Evolutionary conservation across 306 rosid genomes (phyloP).

Genomic region (Cucumis hystrix): DNA sequence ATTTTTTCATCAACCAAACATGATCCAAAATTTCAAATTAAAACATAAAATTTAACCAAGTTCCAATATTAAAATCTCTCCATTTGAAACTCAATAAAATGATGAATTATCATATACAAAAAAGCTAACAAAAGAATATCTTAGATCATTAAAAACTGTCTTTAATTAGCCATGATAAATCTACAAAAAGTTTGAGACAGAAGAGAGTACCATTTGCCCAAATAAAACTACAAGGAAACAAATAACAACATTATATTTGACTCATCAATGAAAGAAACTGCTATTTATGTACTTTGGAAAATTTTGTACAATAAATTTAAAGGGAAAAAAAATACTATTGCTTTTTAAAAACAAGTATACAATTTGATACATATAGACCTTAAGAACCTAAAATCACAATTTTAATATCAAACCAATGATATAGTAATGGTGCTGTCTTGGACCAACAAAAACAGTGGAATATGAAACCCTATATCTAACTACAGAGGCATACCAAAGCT

Average conservation of each 20-base stretch:
- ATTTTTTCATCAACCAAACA: no score
- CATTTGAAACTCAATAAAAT: no score
- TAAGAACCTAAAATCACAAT: background rate
- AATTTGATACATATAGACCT: background rate
- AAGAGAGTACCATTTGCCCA: no score
- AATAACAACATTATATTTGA: background rate
- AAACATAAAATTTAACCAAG: no score
- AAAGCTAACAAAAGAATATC: no score
- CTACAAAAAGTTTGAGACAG: no score
- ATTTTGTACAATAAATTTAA: no score
- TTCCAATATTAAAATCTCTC: no score
- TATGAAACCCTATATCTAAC: background rate
- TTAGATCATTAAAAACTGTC: no score
- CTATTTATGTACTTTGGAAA: background rate
- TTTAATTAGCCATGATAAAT: no score
- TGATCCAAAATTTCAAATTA: no score
- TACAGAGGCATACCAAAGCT: background rate
- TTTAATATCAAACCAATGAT: background rate
- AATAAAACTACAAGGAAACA: background rate
- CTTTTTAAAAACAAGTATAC: background rate
- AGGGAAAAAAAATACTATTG: background rate
- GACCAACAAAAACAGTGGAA: background rate
- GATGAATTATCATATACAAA: no score
- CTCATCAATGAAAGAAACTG: background rate
- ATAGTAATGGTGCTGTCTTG: background rate